A percentile compares a stretch with the other conserved stretches of the same genome.
phyloP scores from a whole-genome alignment of 1,139 yeast genomes.

The Candida albicans region DNA sequence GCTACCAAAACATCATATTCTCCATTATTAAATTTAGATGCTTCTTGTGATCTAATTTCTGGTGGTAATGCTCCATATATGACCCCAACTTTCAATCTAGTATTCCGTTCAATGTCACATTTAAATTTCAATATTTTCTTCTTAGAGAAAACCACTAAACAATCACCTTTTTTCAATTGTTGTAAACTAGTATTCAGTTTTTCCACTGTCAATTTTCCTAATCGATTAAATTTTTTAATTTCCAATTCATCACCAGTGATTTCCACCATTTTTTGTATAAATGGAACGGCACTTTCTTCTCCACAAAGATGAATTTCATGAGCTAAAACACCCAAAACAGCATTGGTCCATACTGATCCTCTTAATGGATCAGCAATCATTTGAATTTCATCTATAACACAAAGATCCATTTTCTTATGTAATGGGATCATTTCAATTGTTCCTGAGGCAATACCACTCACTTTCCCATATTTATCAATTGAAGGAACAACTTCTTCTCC shows the following conservation, averaged over 20 bases:
- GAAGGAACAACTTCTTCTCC: constrained; percentile 90
- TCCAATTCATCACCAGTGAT: constrained; percentile 79
- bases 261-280: constrained; percentile 56
- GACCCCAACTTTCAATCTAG: constrained; percentile 75
- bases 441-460: constrained; percentile 77
- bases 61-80: constrained; percentile 97
- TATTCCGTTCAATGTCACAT: constrained; percentile 59
- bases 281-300: constrained; percentile 75
- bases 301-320: constrained; percentile 91
- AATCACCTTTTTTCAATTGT: constrained; percentile 68
- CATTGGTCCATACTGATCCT: constrained; percentile 96
- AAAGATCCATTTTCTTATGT: constrained; percentile 70
- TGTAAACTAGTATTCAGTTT: constrained; percentile 30
- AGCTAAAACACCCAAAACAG: constrained; percentile 83
- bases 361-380: constrained; percentile 80
- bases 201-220: constrained; percentile 69
- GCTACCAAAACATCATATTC: constrained; percentile 81
- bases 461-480: constrained; percentile 64
- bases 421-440: constrained; percentile 92
- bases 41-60: constrained; percentile 86
- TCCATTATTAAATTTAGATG: constrained; percentile 72
- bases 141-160: constrained; percentile 86
- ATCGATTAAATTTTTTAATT: constrained; percentile 66
- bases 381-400: constrained; percentile 94
- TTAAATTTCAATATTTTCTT: constrained; percentile 64